phyloP scores from a whole-genome alignment of 1,284 basidiomycete genomes.

The Cryptococcus floricola region DNA sequence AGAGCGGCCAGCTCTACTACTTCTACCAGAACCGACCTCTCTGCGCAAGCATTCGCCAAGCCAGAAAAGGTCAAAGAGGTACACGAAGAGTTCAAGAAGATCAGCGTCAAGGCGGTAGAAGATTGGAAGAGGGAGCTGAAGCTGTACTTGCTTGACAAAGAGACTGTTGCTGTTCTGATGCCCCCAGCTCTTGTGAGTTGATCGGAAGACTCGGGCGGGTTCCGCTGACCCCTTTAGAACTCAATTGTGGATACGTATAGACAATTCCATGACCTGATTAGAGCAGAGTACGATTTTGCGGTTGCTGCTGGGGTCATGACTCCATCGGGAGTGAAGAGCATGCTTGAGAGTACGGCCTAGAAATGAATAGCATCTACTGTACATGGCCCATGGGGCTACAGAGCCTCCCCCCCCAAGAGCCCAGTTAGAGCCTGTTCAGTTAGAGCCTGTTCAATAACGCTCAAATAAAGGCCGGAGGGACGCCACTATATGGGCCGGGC shows the following conservation, averaged over 20 bases:
- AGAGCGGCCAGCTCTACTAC: conserved; percentile 16
- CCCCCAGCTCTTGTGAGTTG: conserved; percentile 61
- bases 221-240: conserved; percentile 38
- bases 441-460: too few relatives aligned
- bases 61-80: conserved; percentile 50
- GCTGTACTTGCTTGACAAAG: conserved; percentile 72
- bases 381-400: too few relatives aligned
- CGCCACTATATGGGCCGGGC: too few relatives aligned
- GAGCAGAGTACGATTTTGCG: conserved; percentile 52
- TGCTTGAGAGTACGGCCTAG: conserved; percentile 15
- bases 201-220: not conserved
- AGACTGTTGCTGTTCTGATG: conserved; percentile 70
- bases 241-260: conserved; percentile 69
- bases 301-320: conserved; percentile 45
- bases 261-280: conserved; percentile 58
- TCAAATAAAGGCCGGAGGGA: too few relatives aligned
- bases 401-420: too few relatives aligned
- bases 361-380: not conserved
- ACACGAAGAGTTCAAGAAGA: conserved; percentile 56
- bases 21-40: conserved; percentile 48
- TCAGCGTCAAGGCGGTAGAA: conserved; percentile 56
- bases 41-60: conserved; percentile 54
- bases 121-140: conserved; percentile 57
- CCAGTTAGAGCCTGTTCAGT: too few relatives aligned
- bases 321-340: conserved; percentile 40